These are phyloP conservation scores for Trichophyton simii DNA, from an alignment of 2,329 filamentous ascomycete genomes.

Conservation along the genomic window DNA sequence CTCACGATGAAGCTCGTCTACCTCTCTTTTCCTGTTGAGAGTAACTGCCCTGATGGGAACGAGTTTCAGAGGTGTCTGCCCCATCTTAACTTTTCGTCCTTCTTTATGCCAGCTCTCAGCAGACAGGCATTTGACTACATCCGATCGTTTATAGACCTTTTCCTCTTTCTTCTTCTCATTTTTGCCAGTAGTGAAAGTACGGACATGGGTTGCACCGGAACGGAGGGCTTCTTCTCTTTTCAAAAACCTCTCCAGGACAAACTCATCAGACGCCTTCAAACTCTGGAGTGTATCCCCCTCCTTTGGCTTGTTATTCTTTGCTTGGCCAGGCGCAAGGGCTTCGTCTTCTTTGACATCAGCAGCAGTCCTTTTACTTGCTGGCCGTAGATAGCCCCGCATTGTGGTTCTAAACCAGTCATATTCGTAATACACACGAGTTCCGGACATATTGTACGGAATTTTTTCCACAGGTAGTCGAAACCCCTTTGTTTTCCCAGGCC, in stretches of 20 bases:
- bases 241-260: constrained; percentile 71
- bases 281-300: constrained; percentile 74
- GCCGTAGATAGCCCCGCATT: constrained; percentile 58
- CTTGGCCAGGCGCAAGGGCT: constrained; percentile 57
- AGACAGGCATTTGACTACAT: constrained; percentile 76
- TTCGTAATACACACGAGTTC: constrained; percentile 63
- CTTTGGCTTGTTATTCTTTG: constrained; percentile 64
- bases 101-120: constrained; percentile 98
- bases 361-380: constrained; percentile 45
- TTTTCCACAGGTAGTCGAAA: constrained; percentile 67
- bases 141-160: constrained; percentile 64
- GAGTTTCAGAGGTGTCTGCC: constrained; percentile 65
- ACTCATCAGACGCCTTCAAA: constrained; percentile 76
- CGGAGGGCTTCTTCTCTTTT: constrained; percentile 82
- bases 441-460: constrained; percentile 61
- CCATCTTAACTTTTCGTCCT: constrained; percentile 60
- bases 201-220: constrained; percentile 55
- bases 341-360: constrained; percentile 69
- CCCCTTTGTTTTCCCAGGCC: constrained; percentile 84
- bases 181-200: constrained; percentile 63
- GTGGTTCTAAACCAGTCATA: constrained; percentile 81
- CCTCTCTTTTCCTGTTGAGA: constrained; percentile 70
- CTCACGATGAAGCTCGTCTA: constrained; percentile 68
- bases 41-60: constrained; percentile 90
- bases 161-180: constrained; percentile 61